A percentile compares a stretch with the other conserved stretches of the same genome.
phyloP scores from a whole-genome alignment of 2,329 filamentous ascomycete species.

The Sordariomycetes sp. region DNA sequence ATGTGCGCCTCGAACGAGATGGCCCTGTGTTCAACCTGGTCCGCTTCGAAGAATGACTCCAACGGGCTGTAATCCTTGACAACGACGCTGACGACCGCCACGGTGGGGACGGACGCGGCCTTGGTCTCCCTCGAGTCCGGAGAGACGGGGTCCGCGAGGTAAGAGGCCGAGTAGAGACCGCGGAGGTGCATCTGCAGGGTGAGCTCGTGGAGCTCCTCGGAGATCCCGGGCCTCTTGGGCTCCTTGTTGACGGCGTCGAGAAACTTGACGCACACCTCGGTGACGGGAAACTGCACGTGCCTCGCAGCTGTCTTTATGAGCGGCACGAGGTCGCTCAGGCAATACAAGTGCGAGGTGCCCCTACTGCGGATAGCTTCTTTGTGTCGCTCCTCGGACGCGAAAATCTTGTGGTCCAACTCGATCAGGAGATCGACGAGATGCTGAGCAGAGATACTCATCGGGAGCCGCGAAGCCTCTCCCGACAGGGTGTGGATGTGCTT shows the following conservation, averaged over 20 bases:
- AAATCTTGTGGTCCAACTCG: slow-evolving; percentile 29
- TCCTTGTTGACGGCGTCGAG: neutral
- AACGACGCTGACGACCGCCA: neutral
- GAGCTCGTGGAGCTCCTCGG: slow-evolving; percentile 2
- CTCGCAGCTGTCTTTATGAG: slow-evolving; percentile 10
- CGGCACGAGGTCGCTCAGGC: slow-evolving; percentile 19
- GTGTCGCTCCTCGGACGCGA: slow-evolving; percentile 19
- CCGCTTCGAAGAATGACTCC: neutral
- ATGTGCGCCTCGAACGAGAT: neutral
- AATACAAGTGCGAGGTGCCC: slow-evolving; percentile 21
- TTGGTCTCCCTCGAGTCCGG: neutral
- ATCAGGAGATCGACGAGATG: slow-evolving; percentile 25
- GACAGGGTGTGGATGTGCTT: slow-evolving; percentile 19
- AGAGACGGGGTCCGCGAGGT: neutral
- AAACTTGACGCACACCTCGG: neutral
- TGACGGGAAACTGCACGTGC: neutral
- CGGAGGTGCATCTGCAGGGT: neutral
- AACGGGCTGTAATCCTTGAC: neutral
- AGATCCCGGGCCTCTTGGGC: neutral
- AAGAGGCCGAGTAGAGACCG: neutral
- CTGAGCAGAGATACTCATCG: slow-evolving; percentile 19
- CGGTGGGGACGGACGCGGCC: neutral
- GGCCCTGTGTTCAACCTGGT: neutral
- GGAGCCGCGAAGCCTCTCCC: slow-evolving; percentile 8
- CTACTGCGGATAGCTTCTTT: slow-evolving; percentile 10